These are phyloP conservation scores for Gossypium australe DNA, from an alignment of 345 rosid species.

Conservation along the genomic window DNA sequence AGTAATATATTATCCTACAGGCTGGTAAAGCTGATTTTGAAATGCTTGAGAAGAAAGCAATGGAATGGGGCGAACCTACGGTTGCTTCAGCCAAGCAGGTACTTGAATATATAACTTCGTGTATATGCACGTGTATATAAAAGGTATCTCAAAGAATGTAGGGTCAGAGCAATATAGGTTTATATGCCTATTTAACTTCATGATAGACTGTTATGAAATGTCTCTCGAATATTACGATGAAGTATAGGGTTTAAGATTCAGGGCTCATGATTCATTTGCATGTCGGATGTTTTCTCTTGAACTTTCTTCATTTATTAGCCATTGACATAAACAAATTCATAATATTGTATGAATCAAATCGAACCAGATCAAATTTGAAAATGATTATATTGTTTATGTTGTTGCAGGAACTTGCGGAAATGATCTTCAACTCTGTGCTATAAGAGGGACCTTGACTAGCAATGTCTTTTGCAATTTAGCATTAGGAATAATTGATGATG, in stretches of 20 bases:
- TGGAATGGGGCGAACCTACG: slow-evolving; percentile 79
- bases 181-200: background rate
- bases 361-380: slow-evolving; percentile 1
- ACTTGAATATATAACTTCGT: slow-evolving; percentile 10
- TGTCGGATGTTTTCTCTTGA: background rate
- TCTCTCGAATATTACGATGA: background rate
- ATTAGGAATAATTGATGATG: background rate
- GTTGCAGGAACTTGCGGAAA: slow-evolving; percentile 89
- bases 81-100: slow-evolving; percentile 96
- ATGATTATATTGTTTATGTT: background rate
- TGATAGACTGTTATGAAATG: background rate
- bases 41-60: slow-evolving; percentile 73
- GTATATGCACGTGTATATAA: background rate
- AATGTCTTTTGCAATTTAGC: background rate
- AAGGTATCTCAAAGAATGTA: background rate
- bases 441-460: background rate
- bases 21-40: slow-evolving; percentile 84
- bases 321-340: background rate
- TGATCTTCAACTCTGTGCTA: slow-evolving; percentile 71
- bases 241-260: background rate
- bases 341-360: background rate
- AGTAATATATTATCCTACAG: slow-evolving; percentile 21
- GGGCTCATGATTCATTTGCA: too few species aligned
- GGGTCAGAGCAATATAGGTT: too few species aligned
- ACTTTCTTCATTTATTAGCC: background rate